Evolutionary conservation across 192 early-diverging fungal genomes (phyloP).

Genomic region (Coemansia aciculifera): DNA sequence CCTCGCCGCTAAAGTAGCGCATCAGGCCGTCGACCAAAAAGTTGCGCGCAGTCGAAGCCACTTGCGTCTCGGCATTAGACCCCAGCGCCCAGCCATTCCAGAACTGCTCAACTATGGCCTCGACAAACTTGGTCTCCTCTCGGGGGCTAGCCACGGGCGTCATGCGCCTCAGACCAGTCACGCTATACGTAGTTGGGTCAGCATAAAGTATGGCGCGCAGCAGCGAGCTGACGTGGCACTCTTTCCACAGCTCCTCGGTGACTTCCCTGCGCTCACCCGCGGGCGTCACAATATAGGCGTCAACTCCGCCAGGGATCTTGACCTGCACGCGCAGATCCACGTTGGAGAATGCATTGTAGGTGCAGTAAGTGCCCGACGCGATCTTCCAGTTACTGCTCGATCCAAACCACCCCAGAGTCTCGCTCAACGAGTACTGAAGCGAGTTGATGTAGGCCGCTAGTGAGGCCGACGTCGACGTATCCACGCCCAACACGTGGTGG

Average conservation of each 20-base stretch:
- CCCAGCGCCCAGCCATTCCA: slow-evolving; percentile 95
- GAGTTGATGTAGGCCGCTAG: slow-evolving; percentile 98
- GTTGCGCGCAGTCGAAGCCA: slow-evolving; percentile 88
- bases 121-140: slow-evolving; percentile 80
- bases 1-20: slow-evolving; percentile 86
- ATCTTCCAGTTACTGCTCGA: slow-evolving; percentile 61
- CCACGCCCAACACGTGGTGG: slow-evolving; percentile 76
- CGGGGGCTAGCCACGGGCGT: slow-evolving; percentile 77
- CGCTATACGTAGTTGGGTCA: slow-evolving; percentile 80
- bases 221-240: slow-evolving; percentile 84
- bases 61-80: slow-evolving; percentile 89
- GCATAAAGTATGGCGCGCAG: slow-evolving; percentile 90
- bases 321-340: slow-evolving; percentile 98
- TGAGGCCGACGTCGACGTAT: slow-evolving; percentile 91
- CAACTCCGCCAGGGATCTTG: slow-evolving; percentile 97
- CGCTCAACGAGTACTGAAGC: slow-evolving; percentile 71
- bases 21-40: slow-evolving; percentile 85
- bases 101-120: slow-evolving; percentile 79
- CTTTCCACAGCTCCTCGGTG: slow-evolving; percentile 83
- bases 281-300: slow-evolving; percentile 84
- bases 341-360: slow-evolving; percentile 96
- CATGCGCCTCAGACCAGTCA: slow-evolving; percentile 87
- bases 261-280: slow-evolving; percentile 83
- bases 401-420: slow-evolving; percentile 51
- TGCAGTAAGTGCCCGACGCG: slow-evolving; percentile 78